Evolutionary conservation across 2,329 filamentous ascomycete genomes (phyloP), one percentile per base, ranked within the genome.

Genomic region (Cadophora gregata): DNA sequence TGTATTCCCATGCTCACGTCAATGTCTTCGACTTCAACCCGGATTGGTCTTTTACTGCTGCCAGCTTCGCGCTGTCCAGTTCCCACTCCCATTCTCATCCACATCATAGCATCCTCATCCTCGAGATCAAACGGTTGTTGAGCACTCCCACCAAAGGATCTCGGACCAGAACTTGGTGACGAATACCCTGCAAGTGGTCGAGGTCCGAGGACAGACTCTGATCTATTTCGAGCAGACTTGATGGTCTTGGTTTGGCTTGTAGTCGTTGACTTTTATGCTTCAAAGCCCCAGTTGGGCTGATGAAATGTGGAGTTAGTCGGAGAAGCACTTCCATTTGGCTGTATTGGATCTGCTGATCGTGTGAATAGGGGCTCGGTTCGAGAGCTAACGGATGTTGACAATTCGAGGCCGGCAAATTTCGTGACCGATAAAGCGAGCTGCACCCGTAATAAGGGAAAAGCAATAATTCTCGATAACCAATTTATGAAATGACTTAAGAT

Each of bases 251-350:
- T 36, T n/a, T 31, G 33, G 12, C 45, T 53, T 6, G 7, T 14
- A 16, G 29, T 29, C 25, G 31, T 1, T 2, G 55, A 45, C 6
- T 42, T 53, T 4, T 48, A 53, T 25, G 29, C n/a, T 53, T 38
- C 53, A 7, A 9, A 45, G 9, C 55, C 56, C 55, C 56, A 60
- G 45, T 60, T 27, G 10, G 55, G 63, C 25, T 33, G 8, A 42
- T 42, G 29, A 33, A 59, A 60, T 38, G 16, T 33, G 36, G 56
- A 59, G n/a, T 64, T 64, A 19, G 51, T 59, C 10, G 45, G 42
- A 51, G 31, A 24, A 1, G 2, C 14, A 9, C 16, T 45, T 25
- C 10, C 29, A 29, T 42, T 36, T 29, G 29, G 29, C 7, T 64
- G 36, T 3, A 31, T 38, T 59, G 59, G 42, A 47, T 14, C 6